A percentile compares a stretch with the other conserved stretches of the same genome.
Evolutionary conservation across 257 asterid genomes (phyloP).

Genomic region (Capsicum pubescens): DNA sequence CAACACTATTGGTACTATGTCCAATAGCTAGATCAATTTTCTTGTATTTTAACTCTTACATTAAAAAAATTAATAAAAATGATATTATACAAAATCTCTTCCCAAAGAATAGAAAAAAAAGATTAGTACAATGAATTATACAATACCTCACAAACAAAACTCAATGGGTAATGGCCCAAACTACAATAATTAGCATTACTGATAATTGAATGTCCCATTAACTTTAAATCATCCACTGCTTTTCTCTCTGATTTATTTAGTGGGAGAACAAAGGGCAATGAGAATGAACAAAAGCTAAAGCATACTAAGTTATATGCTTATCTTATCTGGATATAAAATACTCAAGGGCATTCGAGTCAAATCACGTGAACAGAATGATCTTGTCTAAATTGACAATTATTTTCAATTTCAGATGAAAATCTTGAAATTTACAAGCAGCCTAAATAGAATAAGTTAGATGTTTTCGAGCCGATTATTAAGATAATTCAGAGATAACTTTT

Average conservation of each 20-base stretch:
- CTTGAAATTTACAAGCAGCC: background rate
- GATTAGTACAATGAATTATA: constrained; percentile 35
- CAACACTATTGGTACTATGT: too few relatives aligned
- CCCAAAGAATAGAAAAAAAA: background rate
- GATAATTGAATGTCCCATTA: constrained; percentile 23
- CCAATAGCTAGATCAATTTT: too few relatives aligned
- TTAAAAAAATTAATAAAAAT: too few relatives aligned
- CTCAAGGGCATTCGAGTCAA: background rate
- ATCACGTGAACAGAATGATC: background rate
- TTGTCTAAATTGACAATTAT: background rate
- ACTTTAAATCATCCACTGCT: constrained; percentile 23
- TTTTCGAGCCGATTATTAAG: too few relatives aligned
- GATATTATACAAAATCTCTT: background rate
- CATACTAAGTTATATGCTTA: background rate
- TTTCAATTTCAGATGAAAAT: background rate
- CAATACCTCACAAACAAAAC: constrained; percentile 41
- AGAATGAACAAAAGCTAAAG: background rate
- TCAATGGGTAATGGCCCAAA: constrained; percentile 65
- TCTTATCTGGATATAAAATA: background rate
- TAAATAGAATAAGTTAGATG: too few relatives aligned
- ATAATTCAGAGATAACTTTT: too few relatives aligned
- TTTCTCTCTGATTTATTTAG: background rate
- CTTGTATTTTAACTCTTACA: too few relatives aligned
- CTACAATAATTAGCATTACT: constrained; percentile 39
- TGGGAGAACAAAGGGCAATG: background rate